Evolutionary conservation across 495 filamentous ascomycete genomes (phyloP), one percentile per base, ranked within the genome.

Genomic region (Tuber aestivum): DNA sequence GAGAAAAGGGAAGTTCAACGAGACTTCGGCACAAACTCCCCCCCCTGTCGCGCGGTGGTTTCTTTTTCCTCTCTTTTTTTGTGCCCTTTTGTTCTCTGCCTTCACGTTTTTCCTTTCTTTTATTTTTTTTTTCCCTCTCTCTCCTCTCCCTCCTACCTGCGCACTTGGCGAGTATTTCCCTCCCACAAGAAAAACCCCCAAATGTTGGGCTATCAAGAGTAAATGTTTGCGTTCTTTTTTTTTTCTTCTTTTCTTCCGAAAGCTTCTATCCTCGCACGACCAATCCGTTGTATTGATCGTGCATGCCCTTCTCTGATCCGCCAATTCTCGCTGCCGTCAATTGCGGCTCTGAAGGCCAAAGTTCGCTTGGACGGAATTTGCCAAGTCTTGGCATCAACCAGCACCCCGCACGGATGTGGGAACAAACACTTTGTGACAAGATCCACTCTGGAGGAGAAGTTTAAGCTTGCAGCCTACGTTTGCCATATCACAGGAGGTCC

Each of bases 1-100:
- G 56, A 65, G 56, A 65, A 65, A 61, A 65, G 56, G 56, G 56
- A 65, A 65, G 56, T 65, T 65, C n/a, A 65, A 65, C 56, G 56
- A 65, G 27, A 27, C 56, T 65, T 65, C 56, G 56, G 56, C 56
- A 65, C 56, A 65, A 65, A 65, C 56, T 65, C n/a, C 56, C 56
- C 56, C 50, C 56, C 56, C 56, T 65, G 56, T 65, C 56, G 56
- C 56, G 56, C 56, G n/a, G 56, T 65, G n/a, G 56, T 65, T 65
- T 65, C 56, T 65, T 65, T 65, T 65, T 65, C 56, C 27, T 32
- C 5, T 32, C 12, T 65, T 10, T 65, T 65, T 56, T 65, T 65
- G 56, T 65, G 56, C 56, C 56, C 56, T 65, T 65, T 61, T 61
- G n/a, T 61, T 65, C 56, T 65, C 56, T n/a, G 32, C 50, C 56